Percentiles rank a stretch among this genome's conserved stretches.
Conservation (phyloP, 1,139 yeast species). For the Blastobotrys persicus region DNA sequence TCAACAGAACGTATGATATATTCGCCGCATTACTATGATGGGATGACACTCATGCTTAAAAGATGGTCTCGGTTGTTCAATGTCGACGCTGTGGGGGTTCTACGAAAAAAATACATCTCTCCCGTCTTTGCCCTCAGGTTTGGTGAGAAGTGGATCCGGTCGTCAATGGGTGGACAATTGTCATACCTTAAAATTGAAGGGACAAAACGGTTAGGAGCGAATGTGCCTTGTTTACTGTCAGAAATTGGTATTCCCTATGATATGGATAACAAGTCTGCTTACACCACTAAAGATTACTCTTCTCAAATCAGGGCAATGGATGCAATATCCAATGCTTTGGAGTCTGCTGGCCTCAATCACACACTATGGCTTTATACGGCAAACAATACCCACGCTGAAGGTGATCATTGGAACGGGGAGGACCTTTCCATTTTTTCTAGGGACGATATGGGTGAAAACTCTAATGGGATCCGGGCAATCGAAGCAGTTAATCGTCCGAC, state of each 20-base stretch:
- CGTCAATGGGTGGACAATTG: slow-evolving; percentile 67
- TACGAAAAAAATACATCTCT: slow-evolving; percentile 69
- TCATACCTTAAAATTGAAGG: slow-evolving; percentile 63
- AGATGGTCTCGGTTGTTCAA: slow-evolving; percentile 59
- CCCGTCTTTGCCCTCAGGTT: slow-evolving; percentile 77
- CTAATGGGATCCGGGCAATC: slow-evolving; percentile 3
- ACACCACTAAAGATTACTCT: slow-evolving; percentile 57
- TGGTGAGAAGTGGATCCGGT: slow-evolving; percentile 76
- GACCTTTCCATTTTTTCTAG: slow-evolving; percentile 64
- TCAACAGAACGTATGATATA: slow-evolving; percentile 50
- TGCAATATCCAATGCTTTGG: slow-evolving; percentile 76
- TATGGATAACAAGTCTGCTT: slow-evolving; percentile 78
- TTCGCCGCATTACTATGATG: slow-evolving; percentile 91
- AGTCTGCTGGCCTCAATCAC: slow-evolving; percentile 65
- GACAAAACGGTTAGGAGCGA: slow-evolving; percentile 32
- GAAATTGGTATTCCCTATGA: slow-evolving; percentile 99
- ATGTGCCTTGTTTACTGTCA: slow-evolving; percentile 59
- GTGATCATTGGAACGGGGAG: slow-evolving; percentile 91
- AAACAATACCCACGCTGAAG: slow-evolving; percentile 71
- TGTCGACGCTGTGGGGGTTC: slow-evolving; percentile 87
- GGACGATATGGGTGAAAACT: slow-evolving; percentile 15
- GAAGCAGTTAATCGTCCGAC: slow-evolving; percentile 2
- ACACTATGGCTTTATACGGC: slow-evolving; percentile 86
- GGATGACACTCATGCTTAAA: slow-evolving; percentile 86
- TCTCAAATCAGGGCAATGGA: slow-evolving; percentile 82